Evolutionary conservation across 305 asterid genomes (phyloP).

Genomic region (Solanum hybrid): DNA sequence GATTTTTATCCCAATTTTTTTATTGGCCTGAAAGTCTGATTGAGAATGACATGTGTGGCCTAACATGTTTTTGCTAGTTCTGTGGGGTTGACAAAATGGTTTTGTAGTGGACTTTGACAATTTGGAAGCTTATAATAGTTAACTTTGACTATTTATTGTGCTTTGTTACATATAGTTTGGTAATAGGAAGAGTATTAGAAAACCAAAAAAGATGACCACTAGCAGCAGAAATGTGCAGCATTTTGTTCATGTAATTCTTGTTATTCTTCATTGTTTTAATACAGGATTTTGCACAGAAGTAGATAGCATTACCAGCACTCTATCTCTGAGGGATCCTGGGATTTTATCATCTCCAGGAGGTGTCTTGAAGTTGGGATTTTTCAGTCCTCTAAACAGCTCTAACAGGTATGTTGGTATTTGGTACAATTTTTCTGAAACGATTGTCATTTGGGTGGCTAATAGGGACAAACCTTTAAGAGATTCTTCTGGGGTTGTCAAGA

Average conservation of each 20-base stretch:
- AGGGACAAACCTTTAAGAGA: slow-evolving; percentile 18
- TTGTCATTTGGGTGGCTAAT: slow-evolving; percentile 20
- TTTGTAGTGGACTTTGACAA: not conserved
- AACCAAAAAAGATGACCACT: not conserved
- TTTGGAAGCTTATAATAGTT: not conserved
- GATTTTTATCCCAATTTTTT: not conserved
- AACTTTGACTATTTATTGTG: not conserved
- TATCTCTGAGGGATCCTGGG: slow-evolving; percentile 7
- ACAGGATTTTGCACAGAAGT: not conserved
- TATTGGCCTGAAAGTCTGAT: not conserved
- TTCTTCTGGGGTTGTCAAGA: slow-evolving; percentile 5
- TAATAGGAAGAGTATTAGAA: not conserved
- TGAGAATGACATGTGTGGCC: not conserved
- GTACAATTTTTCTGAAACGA: slow-evolving; percentile 1
- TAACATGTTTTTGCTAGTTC: not conserved
- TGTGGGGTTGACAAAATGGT: not conserved
- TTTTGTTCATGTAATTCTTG: not conserved
- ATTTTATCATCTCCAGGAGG: slow-evolving; percentile 11
- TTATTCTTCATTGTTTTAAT: not conserved
- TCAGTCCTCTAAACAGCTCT: slow-evolving; percentile 3
- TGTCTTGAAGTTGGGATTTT: slow-evolving; percentile 20
- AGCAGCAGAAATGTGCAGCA: not conserved
- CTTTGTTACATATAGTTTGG: not conserved
- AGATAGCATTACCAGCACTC: slow-evolving; percentile 4
- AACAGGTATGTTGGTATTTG: slow-evolving; percentile 15